Percentiles rank a stretch among this genome's conserved stretches.
Conservation (phyloP, 2,329 filamentous ascomycete species). For the Phaeomoniella chlamydospora region DNA sequence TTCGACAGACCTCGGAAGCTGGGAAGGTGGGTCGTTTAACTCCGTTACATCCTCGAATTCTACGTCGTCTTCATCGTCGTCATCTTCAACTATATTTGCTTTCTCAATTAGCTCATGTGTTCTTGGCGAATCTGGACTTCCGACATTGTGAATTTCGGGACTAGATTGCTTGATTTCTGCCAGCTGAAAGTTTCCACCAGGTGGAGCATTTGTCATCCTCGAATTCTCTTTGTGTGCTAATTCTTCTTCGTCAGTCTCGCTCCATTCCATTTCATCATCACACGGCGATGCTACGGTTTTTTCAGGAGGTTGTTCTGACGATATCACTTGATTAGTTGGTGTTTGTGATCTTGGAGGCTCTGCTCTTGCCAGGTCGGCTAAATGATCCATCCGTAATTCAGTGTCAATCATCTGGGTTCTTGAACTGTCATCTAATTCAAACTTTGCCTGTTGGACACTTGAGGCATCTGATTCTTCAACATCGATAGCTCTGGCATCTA, state of each 20-base stretch:
- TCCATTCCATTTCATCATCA: conserved; percentile 14
- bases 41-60: conserved; percentile 4
- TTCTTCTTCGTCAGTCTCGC: conserved; percentile 15
- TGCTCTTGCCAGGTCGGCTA: conserved; percentile 26
- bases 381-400: conserved; percentile 22
- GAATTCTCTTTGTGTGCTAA: conserved; percentile 1
- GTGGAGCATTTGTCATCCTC: background rate
- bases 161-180: background rate
- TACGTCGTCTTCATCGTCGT: conserved; percentile 6
- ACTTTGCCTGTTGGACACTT: background rate
- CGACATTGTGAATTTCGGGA: background rate
- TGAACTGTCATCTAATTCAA: background rate
- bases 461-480: background rate
- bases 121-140: background rate
- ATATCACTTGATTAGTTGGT: background rate
- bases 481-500: conserved; percentile 5
- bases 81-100: conserved; percentile 1
- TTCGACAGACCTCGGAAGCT: background rate
- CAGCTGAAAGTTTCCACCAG: background rate
- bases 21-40: background rate
- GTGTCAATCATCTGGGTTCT: conserved; percentile 4
- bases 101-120: background rate
- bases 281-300: background rate
- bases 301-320: conserved; percentile 1
- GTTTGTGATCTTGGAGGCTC: conserved; percentile 18